Percentiles rank a stretch among this genome's conserved stretches.
Evolutionary conservation across 768 basidiomycete species (phyloP).

Genomic region (Ephemerocybe angulata): DNA sequence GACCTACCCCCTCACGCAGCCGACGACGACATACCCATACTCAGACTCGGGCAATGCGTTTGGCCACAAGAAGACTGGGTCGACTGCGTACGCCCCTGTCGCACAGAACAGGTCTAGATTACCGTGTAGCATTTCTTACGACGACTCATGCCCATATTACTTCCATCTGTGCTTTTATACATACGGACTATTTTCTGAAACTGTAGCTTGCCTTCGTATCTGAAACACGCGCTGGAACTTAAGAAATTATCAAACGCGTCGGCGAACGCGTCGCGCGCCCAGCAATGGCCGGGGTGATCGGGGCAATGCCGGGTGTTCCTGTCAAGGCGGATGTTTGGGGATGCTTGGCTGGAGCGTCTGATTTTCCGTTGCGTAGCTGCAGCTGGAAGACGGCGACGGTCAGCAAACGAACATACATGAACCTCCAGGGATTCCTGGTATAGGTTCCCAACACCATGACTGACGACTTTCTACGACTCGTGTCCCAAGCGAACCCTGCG

Average conservation of each 20-base stretch:
- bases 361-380: not conserved
- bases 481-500: slow-evolving; percentile 70
- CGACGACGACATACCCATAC: slow-evolving; percentile 29
- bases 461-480: slow-evolving; percentile 73
- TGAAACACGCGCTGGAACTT: too few relatives aligned
- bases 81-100: slow-evolving; percentile 3
- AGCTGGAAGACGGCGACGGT: too few relatives aligned
- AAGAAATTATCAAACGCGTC: too few relatives aligned
- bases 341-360: slow-evolving; percentile 13
- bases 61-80: slow-evolving; percentile 14
- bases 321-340: too few relatives aligned
- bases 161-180: too few relatives aligned
- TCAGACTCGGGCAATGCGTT: slow-evolving; percentile 27
- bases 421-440: not conserved
- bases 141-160: too few relatives aligned
- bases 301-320: too few relatives aligned
- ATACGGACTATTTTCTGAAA: too few relatives aligned
- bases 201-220: too few relatives aligned
- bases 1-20: slow-evolving; percentile 24
- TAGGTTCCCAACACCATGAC: slow-evolving; percentile 47
- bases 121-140: too few relatives aligned
- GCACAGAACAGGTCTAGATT: not conserved
- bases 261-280: too few relatives aligned
- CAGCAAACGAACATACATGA: not conserved
- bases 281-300: too few relatives aligned